A percentile compares a stretch with the other conserved stretches of the same genome.
Conservation (phyloP, 1,139 yeast genomes). For the Hemisphaericaspora subhashii region DNA sequence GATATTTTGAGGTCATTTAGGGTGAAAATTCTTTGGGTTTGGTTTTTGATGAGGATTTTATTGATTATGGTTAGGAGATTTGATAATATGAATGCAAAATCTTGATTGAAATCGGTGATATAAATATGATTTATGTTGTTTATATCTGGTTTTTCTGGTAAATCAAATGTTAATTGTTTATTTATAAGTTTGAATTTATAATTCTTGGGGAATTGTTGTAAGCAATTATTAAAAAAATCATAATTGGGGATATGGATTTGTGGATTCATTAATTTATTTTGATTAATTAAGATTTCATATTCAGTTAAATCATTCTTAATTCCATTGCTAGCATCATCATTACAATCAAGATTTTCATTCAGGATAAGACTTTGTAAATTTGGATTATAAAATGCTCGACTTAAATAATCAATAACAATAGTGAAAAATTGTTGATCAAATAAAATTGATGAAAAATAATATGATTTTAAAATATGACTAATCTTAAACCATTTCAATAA, state of each 20-base stretch:
- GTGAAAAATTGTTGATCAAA: constrained; percentile 70
- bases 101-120: constrained; percentile 37
- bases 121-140: constrained; percentile 29
- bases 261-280: constrained; percentile 49
- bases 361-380: constrained; percentile 27
- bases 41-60: constrained; percentile 44
- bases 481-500: constrained; percentile 76
- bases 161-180: constrained; percentile 25
- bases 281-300: constrained; percentile 36
- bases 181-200: constrained; percentile 30
- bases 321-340: no score
- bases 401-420: constrained; percentile 39
- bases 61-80: constrained; percentile 48
- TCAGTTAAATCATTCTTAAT: constrained; percentile 32
- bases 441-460: constrained; percentile 67
- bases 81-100: constrained; percentile 44
- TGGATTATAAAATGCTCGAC: constrained; percentile 37
- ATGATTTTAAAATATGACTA: constrained; percentile 76
- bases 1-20: constrained; percentile 58
- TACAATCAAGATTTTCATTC: constrained; percentile 6
- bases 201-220: constrained; percentile 18
- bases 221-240: constrained; percentile 48
- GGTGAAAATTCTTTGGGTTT: constrained; percentile 55
- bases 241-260: constrained; percentile 36
- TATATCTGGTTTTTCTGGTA: constrained; percentile 28